Evolutionary conservation across 805 yeast genomes (phyloP).

Genomic region (Candida alai): DNA sequence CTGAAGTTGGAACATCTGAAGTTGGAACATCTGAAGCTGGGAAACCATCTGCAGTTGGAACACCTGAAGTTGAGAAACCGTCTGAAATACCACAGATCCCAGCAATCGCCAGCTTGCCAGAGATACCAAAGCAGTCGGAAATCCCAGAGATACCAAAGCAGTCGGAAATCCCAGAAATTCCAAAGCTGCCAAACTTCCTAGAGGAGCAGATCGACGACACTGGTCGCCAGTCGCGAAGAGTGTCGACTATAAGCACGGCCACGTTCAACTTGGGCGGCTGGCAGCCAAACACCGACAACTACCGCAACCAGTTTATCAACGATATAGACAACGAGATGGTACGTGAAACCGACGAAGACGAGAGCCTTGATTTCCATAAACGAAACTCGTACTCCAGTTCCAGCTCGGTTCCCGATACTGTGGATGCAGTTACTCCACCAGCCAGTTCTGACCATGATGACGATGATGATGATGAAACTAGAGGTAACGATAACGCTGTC

Average conservation of each 20-base stretch:
- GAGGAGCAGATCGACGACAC: not conserved
- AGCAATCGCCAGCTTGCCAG: no score
- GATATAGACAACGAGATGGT: conserved; percentile 38
- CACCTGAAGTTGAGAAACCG: no score
- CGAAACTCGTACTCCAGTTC: conserved; percentile 18
- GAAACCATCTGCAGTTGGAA: no score
- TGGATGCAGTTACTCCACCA: conserved; percentile 34
- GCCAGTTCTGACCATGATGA: conserved; percentile 26
- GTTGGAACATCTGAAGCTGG: no score
- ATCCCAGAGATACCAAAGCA: no score
- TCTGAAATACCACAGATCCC: no score
- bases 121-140: no score
- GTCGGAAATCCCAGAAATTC: conserved; percentile 3
- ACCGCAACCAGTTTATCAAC: conserved; percentile 46
- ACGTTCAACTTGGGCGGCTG: conserved; percentile 50
- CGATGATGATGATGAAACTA: conserved; percentile 12
- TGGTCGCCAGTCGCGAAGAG: conserved; percentile 28
- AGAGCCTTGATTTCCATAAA: not conserved
- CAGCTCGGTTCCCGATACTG: conserved; percentile 38
- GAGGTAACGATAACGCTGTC: conserved; percentile 5
- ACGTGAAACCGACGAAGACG: not conserved
- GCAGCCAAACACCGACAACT: conserved; percentile 55
- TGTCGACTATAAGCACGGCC: conserved; percentile 30
- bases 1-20: no score
- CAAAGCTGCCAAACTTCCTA: no score